Evolutionary conservation across 768 basidiomycete species (phyloP).

Genomic region (Phanerochaete carnosa): DNA sequence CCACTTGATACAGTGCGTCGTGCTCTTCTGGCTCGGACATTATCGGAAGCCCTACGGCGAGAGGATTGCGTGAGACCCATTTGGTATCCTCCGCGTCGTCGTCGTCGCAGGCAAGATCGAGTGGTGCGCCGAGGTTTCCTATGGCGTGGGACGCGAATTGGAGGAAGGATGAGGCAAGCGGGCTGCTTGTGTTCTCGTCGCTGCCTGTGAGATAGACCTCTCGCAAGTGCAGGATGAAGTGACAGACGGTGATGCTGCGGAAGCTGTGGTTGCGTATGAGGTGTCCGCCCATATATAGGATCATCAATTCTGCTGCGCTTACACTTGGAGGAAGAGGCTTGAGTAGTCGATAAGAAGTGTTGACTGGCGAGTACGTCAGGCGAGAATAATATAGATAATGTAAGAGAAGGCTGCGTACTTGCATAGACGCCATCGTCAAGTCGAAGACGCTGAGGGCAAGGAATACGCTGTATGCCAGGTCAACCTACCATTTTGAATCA

Average conservation of each 20-base stretch:
- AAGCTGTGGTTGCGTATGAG: not conserved
- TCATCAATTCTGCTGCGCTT: not conserved
- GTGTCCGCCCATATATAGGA: not conserved
- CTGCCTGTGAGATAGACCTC: slow-evolving; percentile 1
- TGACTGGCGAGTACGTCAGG: not conserved
- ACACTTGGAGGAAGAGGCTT: not conserved
- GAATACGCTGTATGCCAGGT: not conserved
- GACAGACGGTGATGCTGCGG: slow-evolving; percentile 11
- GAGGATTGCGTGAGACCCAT: not conserved
- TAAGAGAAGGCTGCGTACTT: not conserved
- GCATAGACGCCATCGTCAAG: not conserved
- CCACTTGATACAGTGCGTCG: not conserved
- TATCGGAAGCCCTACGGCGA: not conserved
- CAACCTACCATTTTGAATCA: too few species aligned
- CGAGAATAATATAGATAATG: not conserved
- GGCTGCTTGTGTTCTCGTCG: not conserved
- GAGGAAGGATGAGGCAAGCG: not conserved
- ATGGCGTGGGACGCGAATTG: slow-evolving; percentile 7
- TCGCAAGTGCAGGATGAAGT: slow-evolving; percentile 13
- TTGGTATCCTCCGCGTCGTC: not conserved
- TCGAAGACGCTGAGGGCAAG: not conserved
- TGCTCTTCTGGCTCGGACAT: not conserved
- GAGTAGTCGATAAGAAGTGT: not conserved
- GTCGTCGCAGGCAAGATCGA: not conserved
- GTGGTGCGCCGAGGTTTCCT: slow-evolving; percentile 12